phyloP scores from a whole-genome alignment of 83 land plant species.

The Picea mariana region DNA sequence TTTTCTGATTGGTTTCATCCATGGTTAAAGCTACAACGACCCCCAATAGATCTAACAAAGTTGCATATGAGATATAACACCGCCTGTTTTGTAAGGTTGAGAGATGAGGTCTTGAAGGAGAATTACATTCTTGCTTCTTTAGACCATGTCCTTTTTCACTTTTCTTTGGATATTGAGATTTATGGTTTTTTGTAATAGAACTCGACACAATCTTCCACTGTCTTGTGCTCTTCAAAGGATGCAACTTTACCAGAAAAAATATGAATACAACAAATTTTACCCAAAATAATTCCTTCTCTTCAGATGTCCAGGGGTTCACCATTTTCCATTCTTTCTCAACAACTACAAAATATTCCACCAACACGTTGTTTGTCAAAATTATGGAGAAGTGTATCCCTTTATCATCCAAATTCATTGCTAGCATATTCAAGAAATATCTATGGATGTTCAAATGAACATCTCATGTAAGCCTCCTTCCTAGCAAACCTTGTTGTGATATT shows the following conservation, averaged over 20 bases:
- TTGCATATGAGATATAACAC: conserved; percentile 45
- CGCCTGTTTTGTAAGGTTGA: conserved; percentile 53
- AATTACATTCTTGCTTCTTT: conserved; percentile 49
- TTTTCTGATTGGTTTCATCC: conserved; percentile 24
- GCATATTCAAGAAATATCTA: conserved; percentile 74
- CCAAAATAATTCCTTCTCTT: conserved; percentile 68
- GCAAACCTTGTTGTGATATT: conserved; percentile 25
- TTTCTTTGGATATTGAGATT: conserved; percentile 75
- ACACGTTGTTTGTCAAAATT: conserved; percentile 58
- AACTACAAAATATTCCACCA: conserved; percentile 77
- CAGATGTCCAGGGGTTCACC: conserved; percentile 80
- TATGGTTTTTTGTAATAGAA: conserved; percentile 90
- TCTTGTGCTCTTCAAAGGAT: conserved; percentile 73
- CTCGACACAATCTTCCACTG: conserved; percentile 88
- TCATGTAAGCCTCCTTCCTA: conserved; percentile 41
- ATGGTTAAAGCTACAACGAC: conserved; percentile 48
- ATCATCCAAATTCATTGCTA: conserved; percentile 65
- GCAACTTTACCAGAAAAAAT: conserved; percentile 81
- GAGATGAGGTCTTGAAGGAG: conserved; percentile 47
- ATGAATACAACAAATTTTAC: conserved; percentile 66
- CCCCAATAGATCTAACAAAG: conserved; percentile 60
- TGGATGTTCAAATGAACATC: conserved; percentile 33
- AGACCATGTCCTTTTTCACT: conserved; percentile 42
- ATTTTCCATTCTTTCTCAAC: conserved; percentile 71
- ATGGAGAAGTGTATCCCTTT: conserved; percentile 45